Evolutionary conservation across 2,329 filamentous ascomycete genomes (phyloP), one percentile per base, ranked within the genome.

Genomic region (Sordariomycetes sp.): DNA sequence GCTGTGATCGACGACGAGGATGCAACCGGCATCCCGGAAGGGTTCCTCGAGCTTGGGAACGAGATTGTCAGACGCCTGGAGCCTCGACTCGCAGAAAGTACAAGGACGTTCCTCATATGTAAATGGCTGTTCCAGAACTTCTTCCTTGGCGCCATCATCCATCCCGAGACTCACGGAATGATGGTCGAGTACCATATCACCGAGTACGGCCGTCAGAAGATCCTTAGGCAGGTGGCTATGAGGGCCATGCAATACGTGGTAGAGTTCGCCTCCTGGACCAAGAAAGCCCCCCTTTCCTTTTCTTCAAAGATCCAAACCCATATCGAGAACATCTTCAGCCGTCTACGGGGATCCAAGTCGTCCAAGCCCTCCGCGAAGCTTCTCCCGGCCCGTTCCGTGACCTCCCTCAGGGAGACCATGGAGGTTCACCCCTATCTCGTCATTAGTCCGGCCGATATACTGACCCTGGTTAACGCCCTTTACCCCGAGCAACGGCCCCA

Each of bases 51-150:
- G 67, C 82, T 99, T 64, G 89, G 90, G 62, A 89, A 88, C 69
- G 89, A 90, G 62, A 90, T 97, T 60, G 75, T 96, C 52, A 80
- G 81, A 60, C 91, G 91, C 65, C 76, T 96, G 60, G 85, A 89
- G 62, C 79, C 79, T 63, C 86, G 87, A 63, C 82, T 82, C 62
- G 84, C 89, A 61, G 86, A 88, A 63, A 84, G 83, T 64, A 90
- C 90, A 46, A 84, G 90, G 61, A 85, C 85, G 64, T 95, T 92
- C 76, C 81, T 97, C 63, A 86, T 97, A 62, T 89, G 87, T 65
- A 88, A 92, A 68, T 99, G 93, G 85, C 86, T 97, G 61, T 96
- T 97, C 70, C 88, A 90, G 62, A 87, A 87, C 56, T 97, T 94
- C 71, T 77, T 97, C 40, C 80, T 90, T 53, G 87, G 89, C 65